Evolutionary conservation across 2,329 filamentous ascomycete genomes (phyloP), one percentile per base, ranked within the genome.

Genomic region (Sclerotinia trifoliorum): DNA sequence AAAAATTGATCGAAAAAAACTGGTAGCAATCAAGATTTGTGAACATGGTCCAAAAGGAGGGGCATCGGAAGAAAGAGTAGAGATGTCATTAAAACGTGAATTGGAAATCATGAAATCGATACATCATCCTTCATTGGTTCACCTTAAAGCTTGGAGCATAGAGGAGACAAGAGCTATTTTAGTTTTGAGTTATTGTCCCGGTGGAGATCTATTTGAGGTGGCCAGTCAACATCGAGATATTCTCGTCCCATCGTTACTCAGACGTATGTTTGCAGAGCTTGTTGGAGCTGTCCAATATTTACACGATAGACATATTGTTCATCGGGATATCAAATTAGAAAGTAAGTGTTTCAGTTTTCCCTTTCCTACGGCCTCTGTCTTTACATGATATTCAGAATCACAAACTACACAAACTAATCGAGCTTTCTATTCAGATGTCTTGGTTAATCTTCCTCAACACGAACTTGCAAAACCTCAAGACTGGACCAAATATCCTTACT

Each of bases 271-370:
- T 79, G 85, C 94, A 19, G 95, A 99, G 78, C 80, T 98, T 71
- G 89, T 98, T 32, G 89, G 87, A 70, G 95, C 94, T 0, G 90
- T 96, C 48, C 86, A 85, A 68, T 97, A 98, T 80, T 82, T 99
- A 61, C 95, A 99, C 79, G 83, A 87, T 66, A 84, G 91, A 74
- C 89, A 87, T 73, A 97, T 99, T 77, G 94, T 98, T 66, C 95
- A 99, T 78, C 88, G 95, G 70, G 95, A 99, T 79, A 96, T 99
- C 80, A 99, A 99, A 81, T 88, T 99, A 69, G 95, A 99, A 83
- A 99, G 92, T 95, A 85, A 80, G 89, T 83, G 70, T 72, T 72
- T 71, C 70, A 72, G 73, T 70, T 69, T 73, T 57, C 46, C 44
- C 7, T 42, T 42, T 15, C 2, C 2, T 10, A 26, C 7, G 39